Percentiles rank a stretch among this genome's conserved stretches.
Conservation (phyloP, 164 flowering plant species). For the Vitis rotundifolia region DNA sequence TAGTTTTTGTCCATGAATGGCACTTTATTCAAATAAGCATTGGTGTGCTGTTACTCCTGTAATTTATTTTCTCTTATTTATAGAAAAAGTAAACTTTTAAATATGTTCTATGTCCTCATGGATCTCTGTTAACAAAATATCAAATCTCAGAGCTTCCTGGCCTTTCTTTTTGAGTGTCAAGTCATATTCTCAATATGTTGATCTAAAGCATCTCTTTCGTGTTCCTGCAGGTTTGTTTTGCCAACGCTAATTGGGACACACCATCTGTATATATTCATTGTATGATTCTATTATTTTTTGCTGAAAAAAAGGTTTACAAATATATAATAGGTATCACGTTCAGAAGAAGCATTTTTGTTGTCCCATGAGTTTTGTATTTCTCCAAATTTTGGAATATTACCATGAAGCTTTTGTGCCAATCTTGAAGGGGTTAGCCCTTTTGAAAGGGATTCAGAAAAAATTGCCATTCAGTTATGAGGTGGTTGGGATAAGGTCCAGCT, state of each 20-base stretch:
- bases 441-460: not conserved
- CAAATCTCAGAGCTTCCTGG: constrained; percentile 3
- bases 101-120: constrained; percentile 5
- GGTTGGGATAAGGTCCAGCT: too few species aligned
- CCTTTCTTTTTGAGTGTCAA: not conserved
- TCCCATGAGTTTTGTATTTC: constrained; percentile 3
- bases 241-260: constrained; percentile 55
- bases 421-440: constrained; percentile 2
- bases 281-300: constrained; percentile 22
- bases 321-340: constrained; percentile 10
- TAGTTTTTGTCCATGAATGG: constrained; percentile 25
- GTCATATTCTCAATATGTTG: not conserved
- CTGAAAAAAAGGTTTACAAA: not conserved
- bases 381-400: not conserved
- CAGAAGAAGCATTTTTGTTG: constrained; percentile 13
- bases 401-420: constrained; percentile 1
- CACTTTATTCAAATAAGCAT: not conserved
- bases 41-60: too few species aligned
- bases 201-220: constrained; percentile 72
- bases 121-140: constrained; percentile 9
- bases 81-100: not conserved
- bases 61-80: not conserved
- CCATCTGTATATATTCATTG: constrained; percentile 50
- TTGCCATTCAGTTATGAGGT: too few species aligned
- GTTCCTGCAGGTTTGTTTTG: constrained; percentile 86